Evolutionary conservation across 352 stramenopile species (phyloP).

Genomic region (Pythium vanterpoolii): DNA sequence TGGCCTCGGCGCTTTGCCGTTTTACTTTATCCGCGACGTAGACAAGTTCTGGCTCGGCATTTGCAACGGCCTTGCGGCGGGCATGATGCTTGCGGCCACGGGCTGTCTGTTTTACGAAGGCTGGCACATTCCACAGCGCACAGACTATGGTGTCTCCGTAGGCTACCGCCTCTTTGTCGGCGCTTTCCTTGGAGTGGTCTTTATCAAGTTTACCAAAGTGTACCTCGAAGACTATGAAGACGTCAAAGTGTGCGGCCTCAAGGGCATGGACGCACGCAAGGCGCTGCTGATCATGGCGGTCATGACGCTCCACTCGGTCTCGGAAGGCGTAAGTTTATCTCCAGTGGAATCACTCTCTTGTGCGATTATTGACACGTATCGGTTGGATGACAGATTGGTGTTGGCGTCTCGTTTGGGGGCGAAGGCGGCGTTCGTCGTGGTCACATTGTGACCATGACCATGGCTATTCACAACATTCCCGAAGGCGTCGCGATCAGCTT

Average conservation of each 20-base stretch:
- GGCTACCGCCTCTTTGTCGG: constrained; percentile 86
- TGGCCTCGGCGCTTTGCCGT: constrained; percentile 92
- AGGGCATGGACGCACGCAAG: constrained; percentile 86
- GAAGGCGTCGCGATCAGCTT: constrained; percentile 96
- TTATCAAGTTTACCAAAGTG: constrained; percentile 95
- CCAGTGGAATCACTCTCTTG: background rate
- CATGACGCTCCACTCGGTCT: constrained; percentile 98
- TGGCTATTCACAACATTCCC: constrained; percentile 98
- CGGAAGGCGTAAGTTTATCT: constrained; percentile 87
- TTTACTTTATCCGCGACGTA: constrained; percentile 92
- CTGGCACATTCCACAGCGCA: constrained; percentile 71
- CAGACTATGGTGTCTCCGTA: constrained; percentile 66
- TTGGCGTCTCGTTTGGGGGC: constrained; percentile 97
- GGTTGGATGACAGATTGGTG: constrained; percentile 71
- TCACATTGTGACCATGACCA: constrained; percentile 96
- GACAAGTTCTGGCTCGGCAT: constrained; percentile 94
- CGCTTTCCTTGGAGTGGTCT: constrained; percentile 90
- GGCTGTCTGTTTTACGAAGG: constrained; percentile 95
- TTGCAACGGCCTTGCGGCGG: constrained; percentile 93
- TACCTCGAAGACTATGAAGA: constrained; percentile 96
- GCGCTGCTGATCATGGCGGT: constrained; percentile 97
- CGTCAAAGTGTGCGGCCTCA: constrained; percentile 82
- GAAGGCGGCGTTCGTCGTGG: constrained; percentile 91
- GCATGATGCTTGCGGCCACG: constrained; percentile 98
- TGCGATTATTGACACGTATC: background rate